Evolutionary conservation across 306 rosid genomes (phyloP).

Genomic region (Inga laurina): DNA sequence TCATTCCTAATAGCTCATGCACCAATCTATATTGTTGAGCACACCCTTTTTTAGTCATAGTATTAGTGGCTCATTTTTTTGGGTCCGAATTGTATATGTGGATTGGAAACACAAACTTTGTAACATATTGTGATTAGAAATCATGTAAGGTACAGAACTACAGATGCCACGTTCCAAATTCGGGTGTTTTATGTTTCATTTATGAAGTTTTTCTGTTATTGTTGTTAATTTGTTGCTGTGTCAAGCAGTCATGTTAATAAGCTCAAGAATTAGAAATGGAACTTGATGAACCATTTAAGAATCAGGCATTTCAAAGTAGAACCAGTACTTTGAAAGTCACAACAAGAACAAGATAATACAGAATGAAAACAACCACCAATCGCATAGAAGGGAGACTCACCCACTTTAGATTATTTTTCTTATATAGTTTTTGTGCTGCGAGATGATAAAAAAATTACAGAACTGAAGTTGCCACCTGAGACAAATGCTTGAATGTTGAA

Average conservation of each 20-base stretch:
- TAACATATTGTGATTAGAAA: slow-evolving; percentile 2
- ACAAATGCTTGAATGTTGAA: slow-evolving; percentile 3
- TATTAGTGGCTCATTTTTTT: neutral
- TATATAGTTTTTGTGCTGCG: neutral
- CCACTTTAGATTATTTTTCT: neutral
- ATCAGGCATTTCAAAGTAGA: neutral
- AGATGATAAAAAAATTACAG: slow-evolving; percentile 6
- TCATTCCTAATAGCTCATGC: neutral
- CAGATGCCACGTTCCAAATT: neutral
- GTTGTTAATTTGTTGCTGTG: neutral
- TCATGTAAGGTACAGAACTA: neutral
- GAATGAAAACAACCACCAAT: neutral
- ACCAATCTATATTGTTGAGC: neutral
- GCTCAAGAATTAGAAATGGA: neutral
- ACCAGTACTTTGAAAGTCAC: neutral
- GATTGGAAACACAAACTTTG: slow-evolving; percentile 4
- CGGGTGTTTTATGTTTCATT: neutral
- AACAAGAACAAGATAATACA: neutral
- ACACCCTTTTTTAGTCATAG: neutral
- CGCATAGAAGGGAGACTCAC: neutral
- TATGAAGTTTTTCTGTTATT: neutral
- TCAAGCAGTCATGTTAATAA: neutral
- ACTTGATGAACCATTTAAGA: neutral
- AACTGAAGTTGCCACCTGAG: neutral
- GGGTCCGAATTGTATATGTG: neutral